Evolutionary conservation across 257 asterid genomes (phyloP).

Genomic region (Solanum appendiculatum): DNA sequence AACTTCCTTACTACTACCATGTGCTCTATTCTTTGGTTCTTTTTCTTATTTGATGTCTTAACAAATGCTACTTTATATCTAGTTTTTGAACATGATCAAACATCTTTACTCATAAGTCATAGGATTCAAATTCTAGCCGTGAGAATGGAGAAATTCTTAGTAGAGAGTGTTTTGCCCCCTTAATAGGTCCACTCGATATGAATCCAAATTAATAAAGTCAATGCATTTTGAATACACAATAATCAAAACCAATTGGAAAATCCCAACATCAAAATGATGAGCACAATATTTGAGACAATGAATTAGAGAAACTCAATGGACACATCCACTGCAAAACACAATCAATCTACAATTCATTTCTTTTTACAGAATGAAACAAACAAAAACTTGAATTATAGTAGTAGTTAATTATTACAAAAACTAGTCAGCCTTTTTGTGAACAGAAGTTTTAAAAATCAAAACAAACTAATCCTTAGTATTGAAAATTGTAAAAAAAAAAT

Average conservation of each 20-base stretch:
- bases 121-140: accelerated
- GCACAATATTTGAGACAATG: not conserved
- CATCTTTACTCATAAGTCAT: not conserved
- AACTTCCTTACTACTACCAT: not conserved
- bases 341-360: not conserved
- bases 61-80: too few relatives aligned
- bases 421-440: not conserved
- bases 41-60: too few relatives aligned
- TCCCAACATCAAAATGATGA: not conserved
- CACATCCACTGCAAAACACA: not conserved
- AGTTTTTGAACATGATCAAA: too few relatives aligned
- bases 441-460: not conserved
- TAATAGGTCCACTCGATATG: too few relatives aligned
- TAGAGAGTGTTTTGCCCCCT: not conserved
- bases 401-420: not conserved
- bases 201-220: not conserved
- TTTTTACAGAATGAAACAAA: not conserved
- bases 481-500: not conserved
- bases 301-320: not conserved
- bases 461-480: not conserved
- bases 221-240: not conserved
- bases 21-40: not conserved
- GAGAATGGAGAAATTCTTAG: not conserved
- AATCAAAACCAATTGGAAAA: too few relatives aligned
- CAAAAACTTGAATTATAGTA: not conserved